These are phyloP conservation scores for Daldinia childiae DNA, from an alignment of 495 filamentous ascomycete genomes.

Conservation along the genomic window DNA sequence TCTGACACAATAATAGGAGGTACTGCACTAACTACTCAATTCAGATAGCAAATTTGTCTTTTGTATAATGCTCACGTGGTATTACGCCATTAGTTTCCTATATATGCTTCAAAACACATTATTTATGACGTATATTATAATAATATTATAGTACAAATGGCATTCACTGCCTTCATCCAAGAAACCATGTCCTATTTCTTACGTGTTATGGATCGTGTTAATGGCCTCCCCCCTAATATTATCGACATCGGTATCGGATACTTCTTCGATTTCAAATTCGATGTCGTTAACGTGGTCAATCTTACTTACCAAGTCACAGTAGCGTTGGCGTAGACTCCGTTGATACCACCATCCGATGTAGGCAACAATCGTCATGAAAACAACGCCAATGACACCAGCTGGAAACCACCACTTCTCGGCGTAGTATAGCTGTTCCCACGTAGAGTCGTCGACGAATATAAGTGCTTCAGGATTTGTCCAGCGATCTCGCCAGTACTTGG, in stretches of 20 bases:
- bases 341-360: constrained; percentile 50
- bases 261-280: not conserved
- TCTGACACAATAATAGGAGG: no score
- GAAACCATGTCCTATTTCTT: no score
- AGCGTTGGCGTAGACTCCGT: constrained; percentile 25
- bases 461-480: constrained; percentile 14
- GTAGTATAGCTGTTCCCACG: constrained; percentile 15
- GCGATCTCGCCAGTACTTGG: constrained; percentile 8
- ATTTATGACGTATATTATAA: no score
- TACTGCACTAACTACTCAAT: no score
- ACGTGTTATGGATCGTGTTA: no score
- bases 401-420: constrained; percentile 20
- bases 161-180: no score
- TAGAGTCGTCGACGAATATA: constrained; percentile 17
- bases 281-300: constrained; percentile 7
- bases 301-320: constrained; percentile 1
- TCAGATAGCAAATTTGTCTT: no score
- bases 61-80: no score
- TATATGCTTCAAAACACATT: no score
- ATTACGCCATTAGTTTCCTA: no score
- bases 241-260: not conserved
- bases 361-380: constrained; percentile 36
- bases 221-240: not conserved
- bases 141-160: no score
- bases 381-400: constrained; percentile 34